Evolutionary conservation across 495 filamentous ascomycete species (phyloP), one percentile per base, ranked within the genome.

Genomic region (Penicillium herquei): DNA sequence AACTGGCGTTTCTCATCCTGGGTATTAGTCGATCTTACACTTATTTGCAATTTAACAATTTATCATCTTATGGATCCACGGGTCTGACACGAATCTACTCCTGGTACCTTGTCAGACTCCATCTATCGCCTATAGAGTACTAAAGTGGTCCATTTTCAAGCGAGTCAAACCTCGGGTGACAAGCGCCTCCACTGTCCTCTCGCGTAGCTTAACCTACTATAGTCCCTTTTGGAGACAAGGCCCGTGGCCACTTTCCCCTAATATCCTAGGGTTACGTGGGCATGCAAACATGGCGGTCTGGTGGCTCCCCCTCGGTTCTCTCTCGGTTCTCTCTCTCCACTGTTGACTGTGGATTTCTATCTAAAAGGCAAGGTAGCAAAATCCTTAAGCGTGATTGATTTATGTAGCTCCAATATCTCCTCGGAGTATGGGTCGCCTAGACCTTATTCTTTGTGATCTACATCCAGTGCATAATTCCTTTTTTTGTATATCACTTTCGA

Each of bases 151-250:
- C 44, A 8, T 32, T 11, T n/a, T 43, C 39, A 34, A 26, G 42
- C 32, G 33, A 48, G 9, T 16, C 39, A 41, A 21, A 51, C 49
- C 41, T 33, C 35, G 33, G 31, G 21, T 14, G 21, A 31, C 37
- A 18, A 31, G 49, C 18, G 8, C 32, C n/a, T 34, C 34, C 55
- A 43, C 33, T n/a, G 21, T 48, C 17, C 53, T 62, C 59, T 68
- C 65, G 59, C 65, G 54, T 68, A 57, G 52, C 18, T 39, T 49
- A 63, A 61, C 62, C 52, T 55, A 58, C 55, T 47, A 31, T 42
- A 52, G 49, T 48, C 39, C 49, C 33, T 7, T 14, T 42, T 46
- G 45, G 52, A 51, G 16, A 33, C 53, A 42, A 35, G 52, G 42
- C 46, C 58, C 54, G 55, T 51, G 50, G 54, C 35, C 12, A 53